Base-by-base conservation (phyloP, 306 rosid species). In the Medicago arabica region DNA sequence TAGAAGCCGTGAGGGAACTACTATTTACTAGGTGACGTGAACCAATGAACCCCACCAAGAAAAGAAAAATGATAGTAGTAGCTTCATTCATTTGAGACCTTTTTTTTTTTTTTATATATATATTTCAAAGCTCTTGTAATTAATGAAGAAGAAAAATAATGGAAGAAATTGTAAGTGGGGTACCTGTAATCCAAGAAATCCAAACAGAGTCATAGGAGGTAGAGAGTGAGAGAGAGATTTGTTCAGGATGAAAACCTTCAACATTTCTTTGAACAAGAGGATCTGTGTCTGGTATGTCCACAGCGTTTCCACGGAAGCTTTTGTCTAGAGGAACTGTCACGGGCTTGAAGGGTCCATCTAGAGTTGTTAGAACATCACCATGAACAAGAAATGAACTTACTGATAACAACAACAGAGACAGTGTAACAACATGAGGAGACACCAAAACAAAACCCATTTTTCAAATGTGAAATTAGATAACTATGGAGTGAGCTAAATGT, bases 131-230 rank as follows among this genome's bases (percentile, higher is more conserved):
- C 7, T 5, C 38, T 19, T 10, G 13, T 4, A 41, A 12, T 12
- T 21, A 21, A 21, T 21, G 23, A 21, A 21, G 54, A 66, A 18
- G 34, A 59, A 25, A n/a, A n/a, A n/a, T n/a, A n/a, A n/a, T n/a
- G 6, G 3, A 21, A 21, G 23, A n/a, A n/a, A n/a, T 31, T 12
- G 3, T 28, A 62, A 62, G 46, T 61, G 12, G 7, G 8, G 53
- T 38, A 91, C 97, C 97, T 71, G 97, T 90, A 5, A 94, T 88
- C 98, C 98, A 94, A 71, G 98, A 94, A 62, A 94, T 78, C 93
- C 93, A 94, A 49, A 88, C 87, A 67, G 96, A 90, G 75, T 78
- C 83, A 19, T 86, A 64, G 59, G 85, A 66, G 11, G 77, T 9
- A 75, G 97, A 92, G 71, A 94, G 98, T 23, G 97, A 90, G 6